Percentiles rank a stretch among this genome's conserved stretches.
These are phyloP conservation scores for Ustilago tritici DNA, from an alignment of 1,284 basidiomycete species.

Conservation along the genomic window DNA sequence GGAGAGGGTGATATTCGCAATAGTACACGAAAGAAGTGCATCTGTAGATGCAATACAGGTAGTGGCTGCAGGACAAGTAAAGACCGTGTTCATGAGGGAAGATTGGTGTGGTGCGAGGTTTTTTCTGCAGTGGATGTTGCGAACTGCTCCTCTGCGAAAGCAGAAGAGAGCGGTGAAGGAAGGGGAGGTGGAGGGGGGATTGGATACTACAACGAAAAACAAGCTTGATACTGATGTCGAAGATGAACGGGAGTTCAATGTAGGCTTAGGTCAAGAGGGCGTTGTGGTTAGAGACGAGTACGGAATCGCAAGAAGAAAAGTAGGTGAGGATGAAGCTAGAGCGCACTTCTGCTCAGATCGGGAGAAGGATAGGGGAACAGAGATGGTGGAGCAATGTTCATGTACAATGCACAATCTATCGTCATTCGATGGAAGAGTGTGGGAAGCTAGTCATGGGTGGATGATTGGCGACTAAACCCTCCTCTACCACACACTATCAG, in stretches of 20 bases:
- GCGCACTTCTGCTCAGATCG: background rate
- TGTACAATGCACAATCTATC: background rate
- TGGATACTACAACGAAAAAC: background rate
- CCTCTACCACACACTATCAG: background rate
- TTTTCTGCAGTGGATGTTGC: background rate
- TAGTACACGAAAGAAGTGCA: too few species aligned
- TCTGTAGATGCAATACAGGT: too few species aligned
- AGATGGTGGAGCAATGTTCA: background rate
- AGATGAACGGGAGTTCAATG: background rate
- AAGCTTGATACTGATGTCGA: background rate
- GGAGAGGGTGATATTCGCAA: background rate
- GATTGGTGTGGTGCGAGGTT: background rate
- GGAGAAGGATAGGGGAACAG: background rate
- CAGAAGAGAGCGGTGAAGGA: background rate
- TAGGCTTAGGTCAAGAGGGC: background rate
- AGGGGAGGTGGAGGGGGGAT: background rate
- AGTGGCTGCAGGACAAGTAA: too few species aligned
- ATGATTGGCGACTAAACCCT: background rate
- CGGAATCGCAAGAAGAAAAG: background rate
- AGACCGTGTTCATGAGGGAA: too few species aligned
- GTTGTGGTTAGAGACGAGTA: background rate
- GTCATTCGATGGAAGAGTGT: background rate
- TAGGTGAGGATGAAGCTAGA: background rate
- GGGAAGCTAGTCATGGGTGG: background rate
- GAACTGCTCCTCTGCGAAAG: background rate